Percentiles rank a stretch among this genome's conserved stretches.
These are phyloP conservation scores for Mucor lusitanicus DNA, from an alignment of 371 early-diverging fungal species.

Conservation along the genomic window DNA sequence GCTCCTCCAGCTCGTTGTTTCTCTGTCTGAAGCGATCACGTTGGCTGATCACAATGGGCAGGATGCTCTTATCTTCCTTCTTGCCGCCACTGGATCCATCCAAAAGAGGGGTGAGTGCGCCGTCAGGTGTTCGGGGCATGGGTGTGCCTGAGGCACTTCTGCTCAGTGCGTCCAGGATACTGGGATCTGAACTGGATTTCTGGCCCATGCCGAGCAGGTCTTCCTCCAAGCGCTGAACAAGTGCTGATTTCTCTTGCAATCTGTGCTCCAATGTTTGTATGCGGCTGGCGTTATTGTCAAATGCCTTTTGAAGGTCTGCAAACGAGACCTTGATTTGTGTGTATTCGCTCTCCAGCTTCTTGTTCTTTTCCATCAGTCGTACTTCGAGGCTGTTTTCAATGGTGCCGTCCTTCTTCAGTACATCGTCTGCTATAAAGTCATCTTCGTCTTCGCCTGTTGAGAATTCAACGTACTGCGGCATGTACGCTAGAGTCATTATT, in stretches of 20 bases:
- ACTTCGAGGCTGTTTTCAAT: constrained; percentile 64
- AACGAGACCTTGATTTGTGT: constrained; percentile 68
- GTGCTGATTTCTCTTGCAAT: constrained; percentile 47
- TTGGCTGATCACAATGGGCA: constrained; percentile 87
- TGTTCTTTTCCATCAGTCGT: constrained; percentile 82
- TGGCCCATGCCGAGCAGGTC: constrained; percentile 65
- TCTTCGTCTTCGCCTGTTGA: constrained; percentile 50
- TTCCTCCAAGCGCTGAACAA: constrained; percentile 73
- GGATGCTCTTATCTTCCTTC: constrained; percentile 58
- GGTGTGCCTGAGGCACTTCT: constrained; percentile 21
- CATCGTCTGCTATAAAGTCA: constrained; percentile 46
- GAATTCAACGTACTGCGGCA: constrained; percentile 46
- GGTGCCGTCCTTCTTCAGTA: constrained; percentile 31
- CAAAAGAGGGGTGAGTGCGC: constrained; percentile 21
- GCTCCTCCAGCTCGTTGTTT: constrained; percentile 82
- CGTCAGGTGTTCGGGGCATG: constrained; percentile 16
- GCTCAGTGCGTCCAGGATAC: constrained; percentile 15
- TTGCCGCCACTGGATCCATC: constrained; percentile 14
- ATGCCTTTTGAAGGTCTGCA: constrained; percentile 34
- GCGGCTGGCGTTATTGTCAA: constrained; percentile 29
- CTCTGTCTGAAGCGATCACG: constrained; percentile 88
- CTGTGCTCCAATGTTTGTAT: constrained; percentile 37
- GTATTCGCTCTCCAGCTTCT: constrained; percentile 74
- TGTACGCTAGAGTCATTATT: not conserved
- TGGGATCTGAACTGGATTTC: constrained; percentile 6